These are phyloP conservation scores for Penicillium digitatum DNA, from an alignment of 2,329 filamentous ascomycete genomes.

Conservation along the genomic window DNA sequence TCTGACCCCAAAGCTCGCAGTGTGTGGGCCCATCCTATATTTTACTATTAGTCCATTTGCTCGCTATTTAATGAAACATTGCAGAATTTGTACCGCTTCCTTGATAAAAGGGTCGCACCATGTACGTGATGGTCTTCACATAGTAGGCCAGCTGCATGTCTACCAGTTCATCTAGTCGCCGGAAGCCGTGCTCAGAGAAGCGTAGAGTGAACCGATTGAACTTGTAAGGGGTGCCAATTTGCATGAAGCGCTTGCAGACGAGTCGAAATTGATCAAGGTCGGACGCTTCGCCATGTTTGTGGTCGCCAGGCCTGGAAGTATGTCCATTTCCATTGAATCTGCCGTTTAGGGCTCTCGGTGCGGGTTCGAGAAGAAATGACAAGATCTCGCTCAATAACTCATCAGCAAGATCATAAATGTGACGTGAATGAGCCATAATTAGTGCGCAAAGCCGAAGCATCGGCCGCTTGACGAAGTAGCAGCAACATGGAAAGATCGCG, in stretches of 20 bases:
- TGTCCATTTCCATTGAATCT: slow-evolving; percentile 2
- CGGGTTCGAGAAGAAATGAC: slow-evolving; percentile 26
- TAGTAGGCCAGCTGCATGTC: slow-evolving; percentile 37
- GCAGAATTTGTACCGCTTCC: slow-evolving; percentile 35
- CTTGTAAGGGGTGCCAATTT: slow-evolving; percentile 39
- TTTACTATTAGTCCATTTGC: slow-evolving; percentile 19
- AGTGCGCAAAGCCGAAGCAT: slow-evolving; percentile 32
- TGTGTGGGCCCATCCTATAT: slow-evolving; percentile 30
- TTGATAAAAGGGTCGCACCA: slow-evolving; percentile 41
- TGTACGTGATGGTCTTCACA: slow-evolving; percentile 39
- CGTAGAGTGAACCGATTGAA: slow-evolving; percentile 38
- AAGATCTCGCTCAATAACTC: slow-evolving; percentile 36
- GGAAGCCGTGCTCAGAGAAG: slow-evolving; percentile 36
- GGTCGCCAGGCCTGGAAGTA: slow-evolving; percentile 8
- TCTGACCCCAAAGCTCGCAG: slow-evolving; percentile 21
- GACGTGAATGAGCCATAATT: slow-evolving; percentile 33
- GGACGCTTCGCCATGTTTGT: slow-evolving; percentile 28
- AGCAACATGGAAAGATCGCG: slow-evolving; percentile 32
- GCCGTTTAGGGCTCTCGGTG: slow-evolving; percentile 7
- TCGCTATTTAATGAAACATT: slow-evolving; percentile 4
- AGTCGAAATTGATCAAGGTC: slow-evolving; percentile 42
- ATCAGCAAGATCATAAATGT: slow-evolving; percentile 36
- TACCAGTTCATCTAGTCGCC: slow-evolving; percentile 33
- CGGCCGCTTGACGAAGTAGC: slow-evolving; percentile 29
- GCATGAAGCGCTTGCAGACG: slow-evolving; percentile 41